phyloP scores from a whole-genome alignment of 140 eudicot genomes.

The Stevia rebaudiana region DNA sequence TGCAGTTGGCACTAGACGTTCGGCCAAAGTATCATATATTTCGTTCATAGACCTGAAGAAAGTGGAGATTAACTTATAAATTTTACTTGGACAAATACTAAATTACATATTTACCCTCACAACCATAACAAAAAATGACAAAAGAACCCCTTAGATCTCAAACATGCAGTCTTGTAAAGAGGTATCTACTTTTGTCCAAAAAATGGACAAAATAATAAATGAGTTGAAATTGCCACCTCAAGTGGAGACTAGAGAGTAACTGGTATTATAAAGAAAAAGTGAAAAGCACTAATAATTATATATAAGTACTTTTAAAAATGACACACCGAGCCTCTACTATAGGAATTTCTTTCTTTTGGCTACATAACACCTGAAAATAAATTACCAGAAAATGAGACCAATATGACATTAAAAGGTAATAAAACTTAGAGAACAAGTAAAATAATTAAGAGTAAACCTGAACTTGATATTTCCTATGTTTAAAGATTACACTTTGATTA shows the following conservation, averaged over 20 bases:
- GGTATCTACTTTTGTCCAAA: not conserved
- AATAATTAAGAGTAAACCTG: constrained; percentile 34
- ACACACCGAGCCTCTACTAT: constrained; percentile 59
- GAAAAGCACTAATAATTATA: constrained; percentile 21
- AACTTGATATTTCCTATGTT: constrained; percentile 30
- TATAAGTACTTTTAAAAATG: constrained; percentile 28
- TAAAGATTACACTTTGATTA: constrained; percentile 21
- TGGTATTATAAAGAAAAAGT: constrained; percentile 8
- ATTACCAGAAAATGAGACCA: constrained; percentile 9
- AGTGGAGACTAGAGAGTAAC: not conserved
- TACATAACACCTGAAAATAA: constrained; percentile 48
- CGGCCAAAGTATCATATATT: constrained; percentile 75
- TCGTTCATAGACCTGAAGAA: constrained; percentile 70
- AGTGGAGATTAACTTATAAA: constrained; percentile 7
- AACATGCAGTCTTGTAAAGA: too few relatives aligned
- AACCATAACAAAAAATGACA: too few relatives aligned
- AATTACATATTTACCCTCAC: too few relatives aligned
- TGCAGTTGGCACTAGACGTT: constrained; percentile 77
- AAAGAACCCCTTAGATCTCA: too few relatives aligned
- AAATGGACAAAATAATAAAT: too few relatives aligned
- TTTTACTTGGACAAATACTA: not conserved
- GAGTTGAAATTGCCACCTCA: not conserved
- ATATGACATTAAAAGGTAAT: not conserved
- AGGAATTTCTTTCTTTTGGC: constrained; percentile 48
- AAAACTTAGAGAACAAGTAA: constrained; percentile 3